Conservation (phyloP, 768 basidiomycete genomes). For the Suillus paluster region DNA sequence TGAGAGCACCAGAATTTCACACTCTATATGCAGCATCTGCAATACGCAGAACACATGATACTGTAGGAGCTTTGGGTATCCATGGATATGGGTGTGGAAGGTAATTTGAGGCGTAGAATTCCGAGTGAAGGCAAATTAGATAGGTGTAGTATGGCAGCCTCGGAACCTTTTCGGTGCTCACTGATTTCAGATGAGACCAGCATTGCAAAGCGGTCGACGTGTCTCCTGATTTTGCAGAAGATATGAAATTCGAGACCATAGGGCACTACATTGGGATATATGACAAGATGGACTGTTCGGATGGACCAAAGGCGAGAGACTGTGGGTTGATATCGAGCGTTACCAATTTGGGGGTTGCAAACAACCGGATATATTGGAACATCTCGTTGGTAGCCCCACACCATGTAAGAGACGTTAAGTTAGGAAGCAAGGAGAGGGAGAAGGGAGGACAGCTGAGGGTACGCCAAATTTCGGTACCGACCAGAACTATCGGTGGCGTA, state of each 20-base stretch:
- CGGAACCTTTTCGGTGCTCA: not conserved
- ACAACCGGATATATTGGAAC: not conserved
- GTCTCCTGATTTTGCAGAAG: not conserved
- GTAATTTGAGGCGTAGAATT: not conserved
- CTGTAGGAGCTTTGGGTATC: not conserved
- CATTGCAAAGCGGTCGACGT: not conserved
- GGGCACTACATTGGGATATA: not conserved
- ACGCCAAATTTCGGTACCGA: constrained; percentile 8
- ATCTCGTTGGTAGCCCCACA: not conserved
- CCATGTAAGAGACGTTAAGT: too few relatives aligned
- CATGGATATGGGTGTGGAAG: not conserved
- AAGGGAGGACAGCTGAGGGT: not conserved
- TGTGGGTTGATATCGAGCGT: not conserved
- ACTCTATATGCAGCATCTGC: not conserved
- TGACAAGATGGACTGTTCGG: not conserved
- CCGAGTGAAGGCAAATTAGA: not conserved
- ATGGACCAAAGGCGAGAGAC: not conserved
- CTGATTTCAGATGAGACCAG: not conserved
- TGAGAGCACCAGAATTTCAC: not conserved
- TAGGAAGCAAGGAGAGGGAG: not conserved
- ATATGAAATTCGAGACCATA: not conserved
- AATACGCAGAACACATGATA: not conserved
- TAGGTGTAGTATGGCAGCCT: not conserved
- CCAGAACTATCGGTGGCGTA: too few relatives aligned
- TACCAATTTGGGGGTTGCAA: not conserved